Evolutionary conservation across 2,329 filamentous ascomycete genomes (phyloP).

Genomic region (Xylaria sp.): DNA sequence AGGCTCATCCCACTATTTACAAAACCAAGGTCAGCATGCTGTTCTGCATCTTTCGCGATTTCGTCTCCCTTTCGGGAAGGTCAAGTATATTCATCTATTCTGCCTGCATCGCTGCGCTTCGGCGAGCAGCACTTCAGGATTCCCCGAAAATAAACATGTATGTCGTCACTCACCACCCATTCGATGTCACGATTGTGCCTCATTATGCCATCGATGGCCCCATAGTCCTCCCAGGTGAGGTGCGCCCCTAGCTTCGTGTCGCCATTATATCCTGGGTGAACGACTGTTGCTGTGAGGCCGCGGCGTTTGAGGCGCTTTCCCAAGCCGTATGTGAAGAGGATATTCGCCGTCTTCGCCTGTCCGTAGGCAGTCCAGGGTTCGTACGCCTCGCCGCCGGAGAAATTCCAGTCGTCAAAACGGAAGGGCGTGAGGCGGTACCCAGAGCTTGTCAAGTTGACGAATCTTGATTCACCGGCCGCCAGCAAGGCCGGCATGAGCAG

Average conservation of each 20-base stretch:
- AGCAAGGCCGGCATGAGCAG: constrained; percentile 57
- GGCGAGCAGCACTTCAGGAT: not conserved
- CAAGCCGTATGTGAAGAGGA: constrained; percentile 54
- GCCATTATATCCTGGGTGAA: constrained; percentile 50
- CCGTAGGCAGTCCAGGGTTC: constrained; percentile 57
- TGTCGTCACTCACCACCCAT: constrained; percentile 22
- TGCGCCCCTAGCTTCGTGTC: constrained; percentile 46
- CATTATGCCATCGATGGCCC: constrained; percentile 38
- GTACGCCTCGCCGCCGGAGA: constrained; percentile 51
- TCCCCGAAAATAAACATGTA: not conserved
- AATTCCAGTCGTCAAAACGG: constrained; percentile 56
- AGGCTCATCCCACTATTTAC: constrained; percentile 38
- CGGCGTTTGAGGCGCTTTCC: constrained; percentile 47
- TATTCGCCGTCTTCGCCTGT: constrained; percentile 60
- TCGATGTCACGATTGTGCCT: constrained; percentile 40
- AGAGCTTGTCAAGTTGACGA: constrained; percentile 56
- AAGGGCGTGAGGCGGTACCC: constrained; percentile 53
- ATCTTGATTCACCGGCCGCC: constrained; percentile 51
- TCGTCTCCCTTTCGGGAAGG: constrained; percentile 20
- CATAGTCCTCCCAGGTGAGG: constrained; percentile 37
- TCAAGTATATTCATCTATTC: constrained; percentile 2
- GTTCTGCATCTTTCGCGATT: not conserved
- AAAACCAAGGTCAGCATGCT: constrained; percentile 3
- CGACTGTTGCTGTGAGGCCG: constrained; percentile 48
- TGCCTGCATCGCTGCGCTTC: not conserved